phyloP scores from a whole-genome alignment of 352 stramenopile species.

The Albugo laibachii region DNA sequence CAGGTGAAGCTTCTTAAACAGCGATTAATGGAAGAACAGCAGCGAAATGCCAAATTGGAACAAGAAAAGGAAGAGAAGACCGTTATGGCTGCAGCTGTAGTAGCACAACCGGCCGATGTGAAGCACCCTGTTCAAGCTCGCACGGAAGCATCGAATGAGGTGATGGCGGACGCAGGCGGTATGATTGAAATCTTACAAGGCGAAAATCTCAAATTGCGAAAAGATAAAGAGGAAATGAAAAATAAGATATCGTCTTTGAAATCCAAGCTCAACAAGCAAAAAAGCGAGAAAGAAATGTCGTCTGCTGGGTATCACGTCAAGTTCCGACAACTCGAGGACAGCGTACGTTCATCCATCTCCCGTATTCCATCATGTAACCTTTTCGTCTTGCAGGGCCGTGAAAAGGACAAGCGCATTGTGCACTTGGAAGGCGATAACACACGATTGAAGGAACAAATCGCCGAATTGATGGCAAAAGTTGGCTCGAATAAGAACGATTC shows the following conservation, averaged over 20 bases:
- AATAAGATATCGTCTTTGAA: conserved; percentile 31
- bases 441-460: conserved; percentile 31
- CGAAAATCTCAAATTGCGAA: conserved; percentile 53
- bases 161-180: conserved; percentile 58
- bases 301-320: conserved; percentile 55
- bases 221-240: conserved; percentile 66
- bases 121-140: neutral
- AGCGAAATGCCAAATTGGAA: conserved; percentile 43
- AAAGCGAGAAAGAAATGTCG: conserved; percentile 60
- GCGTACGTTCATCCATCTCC: conserved; percentile 6
- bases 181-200: conserved; percentile 73
- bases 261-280: conserved; percentile 47
- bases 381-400: conserved; percentile 2
- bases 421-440: conserved; percentile 49
- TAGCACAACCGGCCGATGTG: neutral
- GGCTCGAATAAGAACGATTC: conserved; percentile 26
- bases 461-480: conserved; percentile 1
- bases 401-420: conserved; percentile 57
- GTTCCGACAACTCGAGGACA: conserved; percentile 51
- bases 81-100: conserved; percentile 1
- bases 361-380: no score
- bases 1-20: conserved; percentile 64
- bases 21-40: conserved; percentile 56
- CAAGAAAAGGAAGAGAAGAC: conserved; percentile 19
- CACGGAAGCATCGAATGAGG: conserved; percentile 26